phyloP scores from a whole-genome alignment of 179 eudicot species.

The Patellifolia procumbens region DNA sequence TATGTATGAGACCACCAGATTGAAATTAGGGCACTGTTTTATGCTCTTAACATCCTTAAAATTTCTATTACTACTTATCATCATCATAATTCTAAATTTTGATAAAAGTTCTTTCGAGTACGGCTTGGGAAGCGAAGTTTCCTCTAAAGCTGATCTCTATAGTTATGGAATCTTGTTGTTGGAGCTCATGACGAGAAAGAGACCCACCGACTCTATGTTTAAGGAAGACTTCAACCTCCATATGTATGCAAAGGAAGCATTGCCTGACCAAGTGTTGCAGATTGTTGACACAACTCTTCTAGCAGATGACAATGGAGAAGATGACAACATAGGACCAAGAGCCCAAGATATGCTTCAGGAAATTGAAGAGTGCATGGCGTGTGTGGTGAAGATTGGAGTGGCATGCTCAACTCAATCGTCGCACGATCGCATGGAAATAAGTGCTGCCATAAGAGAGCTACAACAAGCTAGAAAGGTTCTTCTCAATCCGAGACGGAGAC shows the following conservation, averaged over 20 bases:
- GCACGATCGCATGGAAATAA: conserved; percentile 8
- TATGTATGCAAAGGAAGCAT: conserved; percentile 8
- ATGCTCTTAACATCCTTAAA: too few relatives aligned
- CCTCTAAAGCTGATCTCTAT: conserved; percentile 14
- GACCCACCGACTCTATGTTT: conserved; percentile 20
- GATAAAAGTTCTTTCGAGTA: neutral
- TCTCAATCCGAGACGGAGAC: neutral
- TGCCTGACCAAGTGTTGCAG: conserved; percentile 9
- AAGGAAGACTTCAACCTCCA: conserved; percentile 22
- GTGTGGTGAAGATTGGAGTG: conserved; percentile 18
- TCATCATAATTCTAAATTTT: neutral
- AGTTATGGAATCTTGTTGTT: conserved; percentile 21
- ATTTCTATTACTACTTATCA: too few relatives aligned
- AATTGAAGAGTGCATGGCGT: conserved; percentile 1
- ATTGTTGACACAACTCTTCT: conserved; percentile 5
- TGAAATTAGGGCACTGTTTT: too few relatives aligned
- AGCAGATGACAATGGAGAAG: neutral
- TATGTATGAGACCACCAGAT: too few relatives aligned
- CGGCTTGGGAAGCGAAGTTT: conserved; percentile 20
- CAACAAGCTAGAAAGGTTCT: conserved; percentile 9
- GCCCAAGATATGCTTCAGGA: neutral
- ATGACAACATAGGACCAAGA: neutral
- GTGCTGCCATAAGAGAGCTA: conserved; percentile 9
- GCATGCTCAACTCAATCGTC: conserved; percentile 23
- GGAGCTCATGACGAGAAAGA: conserved; percentile 28